Evolutionary conservation across 2,329 filamentous ascomycete genomes (phyloP), one percentile per base, ranked within the genome.

Genomic region (Elsinoe ampelina): DNA sequence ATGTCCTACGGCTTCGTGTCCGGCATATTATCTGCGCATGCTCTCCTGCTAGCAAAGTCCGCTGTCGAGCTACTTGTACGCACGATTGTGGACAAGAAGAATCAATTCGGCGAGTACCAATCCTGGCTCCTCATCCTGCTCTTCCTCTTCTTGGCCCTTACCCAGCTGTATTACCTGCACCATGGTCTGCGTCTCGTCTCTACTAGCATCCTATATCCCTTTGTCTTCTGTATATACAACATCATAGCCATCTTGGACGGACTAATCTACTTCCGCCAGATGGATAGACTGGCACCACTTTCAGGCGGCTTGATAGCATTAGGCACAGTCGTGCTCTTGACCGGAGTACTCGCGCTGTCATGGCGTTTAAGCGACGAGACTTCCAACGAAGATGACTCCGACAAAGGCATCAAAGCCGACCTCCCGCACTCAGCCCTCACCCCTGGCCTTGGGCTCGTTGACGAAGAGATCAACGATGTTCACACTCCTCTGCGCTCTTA

Each of bases 221-320:
- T 97, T 64, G 91, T 97, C 38, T 98, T 98, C 73, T 98, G 93
- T 78, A 83, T 97, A 62, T 98, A 97, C 79, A 98, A 98, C 77
- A 95, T 98, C 66, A 91, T 97, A 67, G 93, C 93, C 62, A 98
- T 98, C 63, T 77, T 97, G 63, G 93, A 98, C 72, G 93, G 93
- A 32, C 79, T 98, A 63, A 95, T 98, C 65, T 98, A 97, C 73
- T 98, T 97, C 74, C 81, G 86, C 64, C 93, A 98, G 72, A 87
- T 86, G 55, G 85, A 89, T 61, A 80, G 87, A 57, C 82, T 98
- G 61, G 83, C 85, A 13, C 78, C 83, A 0, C 72, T 93, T 2
- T 85, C 89, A 66, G 92, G 87, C 13, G 82, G 83, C 36, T 80
- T 95, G 58, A 95, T 97, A 61, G 82, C 90, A 0, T 71, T 98